These are phyloP conservation scores for Wickerhamomyces sp. DNA, from an alignment of 1,139 yeast species.

Conservation along the genomic window DNA sequence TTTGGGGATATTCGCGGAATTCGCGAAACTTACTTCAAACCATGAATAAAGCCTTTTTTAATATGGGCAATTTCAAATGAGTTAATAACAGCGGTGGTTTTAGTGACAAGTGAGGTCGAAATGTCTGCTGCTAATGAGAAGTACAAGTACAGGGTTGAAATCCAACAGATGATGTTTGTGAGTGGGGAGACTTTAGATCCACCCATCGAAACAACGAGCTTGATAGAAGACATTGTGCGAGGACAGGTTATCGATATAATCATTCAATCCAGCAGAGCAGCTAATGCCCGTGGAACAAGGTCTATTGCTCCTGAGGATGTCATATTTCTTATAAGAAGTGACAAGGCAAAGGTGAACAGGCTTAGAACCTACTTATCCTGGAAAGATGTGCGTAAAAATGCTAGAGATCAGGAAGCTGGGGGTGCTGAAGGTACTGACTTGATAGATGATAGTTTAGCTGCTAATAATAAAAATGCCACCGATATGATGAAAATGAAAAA, in stretches of 20 bases:
- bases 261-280: conserved; percentile 75
- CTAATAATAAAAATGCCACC: conserved; percentile 35
- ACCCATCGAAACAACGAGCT: conserved; percentile 82
- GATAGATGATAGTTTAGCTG: conserved; percentile 34
- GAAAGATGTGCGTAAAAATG: conserved; percentile 97
- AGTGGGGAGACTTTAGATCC: conserved; percentile 94
- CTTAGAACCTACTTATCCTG: conserved; percentile 87
- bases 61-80: too few relatives aligned
- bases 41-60: too few relatives aligned
- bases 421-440: conserved; percentile 30
- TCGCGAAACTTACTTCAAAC: too few relatives aligned
- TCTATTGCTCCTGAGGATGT: conserved; percentile 90
- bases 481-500: conserved; percentile 67
- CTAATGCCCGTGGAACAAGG: conserved; percentile 76
- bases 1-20: too few relatives aligned
- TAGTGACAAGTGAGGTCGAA: not conserved
- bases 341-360: conserved; percentile 89
- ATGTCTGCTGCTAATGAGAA: conserved; percentile 33
- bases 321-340: conserved; percentile 87
- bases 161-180: conserved; percentile 98
- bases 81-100: too few relatives aligned
- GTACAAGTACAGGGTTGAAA: conserved; percentile 76
- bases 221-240: conserved; percentile 91
- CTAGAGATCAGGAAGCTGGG: conserved; percentile 86
- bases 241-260: conserved; percentile 91